Conservation (phyloP, 768 basidiomycete species). For the Xerocomus brunneocitrinus region DNA sequence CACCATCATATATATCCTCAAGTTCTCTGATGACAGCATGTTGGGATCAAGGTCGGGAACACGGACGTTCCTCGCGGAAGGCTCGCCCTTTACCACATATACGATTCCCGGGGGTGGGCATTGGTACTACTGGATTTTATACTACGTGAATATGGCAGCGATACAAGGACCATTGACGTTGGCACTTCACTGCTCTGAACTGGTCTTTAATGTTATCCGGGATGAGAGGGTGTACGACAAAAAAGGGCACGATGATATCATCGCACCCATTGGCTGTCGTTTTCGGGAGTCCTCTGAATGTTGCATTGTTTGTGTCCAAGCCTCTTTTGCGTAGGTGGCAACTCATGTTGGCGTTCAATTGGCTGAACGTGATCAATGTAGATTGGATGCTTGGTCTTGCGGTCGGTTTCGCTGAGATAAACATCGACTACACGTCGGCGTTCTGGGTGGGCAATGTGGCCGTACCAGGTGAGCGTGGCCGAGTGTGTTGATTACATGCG, state of each 20-base stretch:
- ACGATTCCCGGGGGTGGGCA: no score
- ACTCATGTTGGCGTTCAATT: no score
- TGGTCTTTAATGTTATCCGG: constrained; percentile 26
- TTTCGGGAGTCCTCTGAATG: constrained; percentile 15
- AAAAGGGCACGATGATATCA: constrained; percentile 9
- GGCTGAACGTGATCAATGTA: constrained; percentile 1
- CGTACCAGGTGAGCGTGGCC: constrained; percentile 18
- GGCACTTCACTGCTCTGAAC: constrained; percentile 25
- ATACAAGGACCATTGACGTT: constrained; percentile 29
- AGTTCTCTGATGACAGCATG: no score
- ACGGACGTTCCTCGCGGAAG: no score
- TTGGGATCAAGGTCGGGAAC: no score
- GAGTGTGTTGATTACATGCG: not conserved
- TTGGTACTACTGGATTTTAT: constrained; percentile 21
- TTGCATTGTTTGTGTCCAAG: constrained; percentile 17
- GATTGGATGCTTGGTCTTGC: constrained; percentile 29
- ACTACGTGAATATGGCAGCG: constrained; percentile 20
- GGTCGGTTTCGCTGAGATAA: no score
- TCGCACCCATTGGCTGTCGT: constrained; percentile 19
- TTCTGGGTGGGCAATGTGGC: constrained; percentile 24
- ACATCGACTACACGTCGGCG: no score
- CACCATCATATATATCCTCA: no score
- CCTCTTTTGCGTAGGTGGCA: constrained; percentile 24
- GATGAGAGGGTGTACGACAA: constrained; percentile 20
- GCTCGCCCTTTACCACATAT: no score